A percentile compares a stretch with the other conserved stretches of the same genome.
Evolutionary conservation across 768 basidiomycete genomes (phyloP).

Genomic region (Amanita exitialis): DNA sequence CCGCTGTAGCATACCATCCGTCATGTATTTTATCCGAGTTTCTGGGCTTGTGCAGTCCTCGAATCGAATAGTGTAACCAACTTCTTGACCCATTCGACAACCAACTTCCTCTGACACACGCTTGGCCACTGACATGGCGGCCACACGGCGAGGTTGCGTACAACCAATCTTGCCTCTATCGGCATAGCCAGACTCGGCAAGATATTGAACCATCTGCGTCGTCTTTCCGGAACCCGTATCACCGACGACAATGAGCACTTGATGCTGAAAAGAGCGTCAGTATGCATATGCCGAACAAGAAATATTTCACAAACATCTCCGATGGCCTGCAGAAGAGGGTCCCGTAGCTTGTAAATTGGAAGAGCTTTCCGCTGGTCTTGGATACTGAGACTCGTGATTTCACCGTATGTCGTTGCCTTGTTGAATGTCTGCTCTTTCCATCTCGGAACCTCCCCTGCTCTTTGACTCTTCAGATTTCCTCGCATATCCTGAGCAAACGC

Average conservation of each 20-base stretch:
- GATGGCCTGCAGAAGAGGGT: conserved; percentile 84
- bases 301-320: conserved; percentile 55
- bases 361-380: conserved; percentile 88
- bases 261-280: conserved; percentile 49
- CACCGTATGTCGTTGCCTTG: conserved; percentile 93
- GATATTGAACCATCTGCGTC: conserved; percentile 98
- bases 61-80: conserved; percentile 98
- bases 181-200: conserved; percentile 90
- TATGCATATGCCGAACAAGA: not conserved
- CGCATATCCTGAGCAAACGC: conserved; percentile 91
- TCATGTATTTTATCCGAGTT: conserved; percentile 99
- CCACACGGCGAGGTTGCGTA: conserved; percentile 98
- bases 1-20: conserved; percentile 97
- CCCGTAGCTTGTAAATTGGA: conserved; percentile 93
- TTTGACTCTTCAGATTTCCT: conserved; percentile 72
- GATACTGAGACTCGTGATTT: conserved; percentile 82
- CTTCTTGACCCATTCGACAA: conserved; percentile 93
- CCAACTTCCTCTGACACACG: conserved; percentile 98
- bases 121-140: conserved; percentile 98
- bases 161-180: conserved; percentile 91
- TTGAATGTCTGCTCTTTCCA: conserved; percentile 94
- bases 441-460: conserved; percentile 70
- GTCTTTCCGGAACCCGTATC: conserved; percentile 99
- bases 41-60: conserved; percentile 99
- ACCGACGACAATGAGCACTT: conserved; percentile 95